These are phyloP conservation scores for Raffaelea albimanens DNA, from an alignment of 2,329 filamentous ascomycete genomes.

Conservation along the genomic window DNA sequence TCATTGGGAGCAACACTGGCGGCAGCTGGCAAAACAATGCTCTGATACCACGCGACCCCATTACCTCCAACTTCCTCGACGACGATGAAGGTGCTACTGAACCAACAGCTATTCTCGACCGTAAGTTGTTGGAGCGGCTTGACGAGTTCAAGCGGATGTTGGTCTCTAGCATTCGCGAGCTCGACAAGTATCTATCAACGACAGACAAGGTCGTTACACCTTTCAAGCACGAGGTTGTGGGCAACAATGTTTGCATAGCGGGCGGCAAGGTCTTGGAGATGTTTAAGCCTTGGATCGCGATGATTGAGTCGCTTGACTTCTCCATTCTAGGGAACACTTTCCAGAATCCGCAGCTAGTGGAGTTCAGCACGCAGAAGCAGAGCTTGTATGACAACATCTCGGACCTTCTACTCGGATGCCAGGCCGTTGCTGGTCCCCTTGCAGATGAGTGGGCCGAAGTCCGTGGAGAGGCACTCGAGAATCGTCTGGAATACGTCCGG, in stretches of 20 bases:
- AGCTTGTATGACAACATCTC: slow-evolving; percentile 88
- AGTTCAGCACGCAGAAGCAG: slow-evolving; percentile 88
- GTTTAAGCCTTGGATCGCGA: slow-evolving; percentile 81
- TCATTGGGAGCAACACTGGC: slow-evolving; percentile 72
- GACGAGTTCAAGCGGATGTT: slow-evolving; percentile 81
- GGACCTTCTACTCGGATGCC: slow-evolving; percentile 78
- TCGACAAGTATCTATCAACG: slow-evolving; percentile 74
- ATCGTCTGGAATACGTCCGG: slow-evolving; percentile 71
- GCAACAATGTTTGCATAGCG: slow-evolving; percentile 71
- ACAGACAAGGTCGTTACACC: slow-evolving; percentile 75
- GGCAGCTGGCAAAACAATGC: slow-evolving; percentile 81
- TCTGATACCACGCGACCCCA: slow-evolving; percentile 55
- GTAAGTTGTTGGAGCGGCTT: slow-evolving; percentile 67
- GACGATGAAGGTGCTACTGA: slow-evolving; percentile 67
- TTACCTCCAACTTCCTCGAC: slow-evolving; percentile 77
- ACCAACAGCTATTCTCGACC: slow-evolving; percentile 65
- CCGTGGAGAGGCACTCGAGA: slow-evolving; percentile 82
- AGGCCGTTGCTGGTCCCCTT: slow-evolving; percentile 82
- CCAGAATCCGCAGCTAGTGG: slow-evolving; percentile 74
- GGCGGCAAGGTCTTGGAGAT: slow-evolving; percentile 75
- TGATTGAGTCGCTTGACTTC: slow-evolving; percentile 87
- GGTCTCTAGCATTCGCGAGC: slow-evolving; percentile 72
- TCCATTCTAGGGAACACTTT: slow-evolving; percentile 67
- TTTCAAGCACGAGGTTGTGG: slow-evolving; percentile 67
- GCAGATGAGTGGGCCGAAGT: slow-evolving; percentile 93